Percentiles rank a stretch among this genome's conserved stretches.
Evolutionary conservation across 2,329 filamentous ascomycete species (phyloP).

Genomic region (Fusarium aywerte): DNA sequence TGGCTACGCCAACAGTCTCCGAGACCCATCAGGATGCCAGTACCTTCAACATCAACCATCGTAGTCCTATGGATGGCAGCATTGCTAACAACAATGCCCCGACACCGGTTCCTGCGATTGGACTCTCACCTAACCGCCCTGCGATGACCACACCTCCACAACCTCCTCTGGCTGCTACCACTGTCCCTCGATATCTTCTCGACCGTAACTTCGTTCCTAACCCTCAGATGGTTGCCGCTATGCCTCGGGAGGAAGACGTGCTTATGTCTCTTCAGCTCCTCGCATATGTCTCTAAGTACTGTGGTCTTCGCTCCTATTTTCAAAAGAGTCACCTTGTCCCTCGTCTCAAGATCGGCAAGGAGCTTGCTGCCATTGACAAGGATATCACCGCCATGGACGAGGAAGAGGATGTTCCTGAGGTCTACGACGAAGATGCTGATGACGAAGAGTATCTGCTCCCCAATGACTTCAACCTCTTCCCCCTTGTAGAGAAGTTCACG

Average conservation of each 20-base stretch:
- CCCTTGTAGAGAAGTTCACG: conserved; percentile 97
- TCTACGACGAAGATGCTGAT: conserved; percentile 66
- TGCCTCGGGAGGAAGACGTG: conserved; percentile 97
- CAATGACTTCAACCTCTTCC: conserved; percentile 98
- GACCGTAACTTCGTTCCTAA: conserved; percentile 77
- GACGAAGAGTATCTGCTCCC: conserved; percentile 90
- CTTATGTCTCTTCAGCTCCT: conserved; percentile 97
- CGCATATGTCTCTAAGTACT: conserved; percentile 98
- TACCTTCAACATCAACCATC: conserved; percentile 94
- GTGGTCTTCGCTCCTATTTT: conserved; percentile 94
- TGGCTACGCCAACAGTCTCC: conserved; percentile 81
- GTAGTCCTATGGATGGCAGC: conserved; percentile 84
- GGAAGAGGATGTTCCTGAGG: conserved; percentile 61
- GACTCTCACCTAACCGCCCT: conserved; percentile 78
- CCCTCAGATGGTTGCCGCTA: conserved; percentile 82
- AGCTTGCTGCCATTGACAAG: conserved; percentile 79
- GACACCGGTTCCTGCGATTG: conserved; percentile 72
- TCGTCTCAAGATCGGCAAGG: conserved; percentile 86
- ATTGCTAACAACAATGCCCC: conserved; percentile 78
- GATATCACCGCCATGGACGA: conserved; percentile 25
- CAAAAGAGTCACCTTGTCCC: conserved; percentile 95
- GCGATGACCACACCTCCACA: conserved; percentile 77
- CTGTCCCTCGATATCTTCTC: conserved; percentile 81
- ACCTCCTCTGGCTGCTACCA: conserved; percentile 75
- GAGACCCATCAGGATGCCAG: conserved; percentile 84